Evolutionary conservation across 441 rosid genomes (phyloP).

Genomic region (Capsella rubella): DNA sequence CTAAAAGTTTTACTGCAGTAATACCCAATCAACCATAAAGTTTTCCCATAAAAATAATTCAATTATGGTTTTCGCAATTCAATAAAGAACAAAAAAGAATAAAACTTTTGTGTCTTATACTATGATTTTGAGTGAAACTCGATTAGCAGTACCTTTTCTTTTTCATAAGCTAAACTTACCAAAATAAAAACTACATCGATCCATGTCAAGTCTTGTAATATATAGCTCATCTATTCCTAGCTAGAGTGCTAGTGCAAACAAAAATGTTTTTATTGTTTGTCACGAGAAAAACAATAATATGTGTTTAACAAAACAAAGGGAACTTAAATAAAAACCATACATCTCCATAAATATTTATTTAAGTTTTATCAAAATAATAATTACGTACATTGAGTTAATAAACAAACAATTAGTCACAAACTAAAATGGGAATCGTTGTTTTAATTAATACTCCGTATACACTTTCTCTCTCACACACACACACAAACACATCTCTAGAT

Average conservation of each 20-base stretch:
- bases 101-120: background rate
- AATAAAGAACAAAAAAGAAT: background rate
- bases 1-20: background rate
- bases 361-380: too few relatives aligned
- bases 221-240: conserved; percentile 26
- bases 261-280: conserved; percentile 36
- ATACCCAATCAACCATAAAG: conserved; percentile 3
- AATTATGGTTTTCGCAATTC: background rate
- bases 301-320: background rate
- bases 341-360: conserved; percentile 1
- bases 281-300: conserved; percentile 40
- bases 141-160: background rate
- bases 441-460: conserved; percentile 5
- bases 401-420: conserved; percentile 3
- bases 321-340: conserved; percentile 16
- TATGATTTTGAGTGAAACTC: conserved; percentile 17
- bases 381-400: too few relatives aligned
- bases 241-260: conserved; percentile 19
- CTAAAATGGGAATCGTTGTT: conserved; percentile 12
- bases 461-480: conserved; percentile 12
- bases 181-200: conserved; percentile 7
- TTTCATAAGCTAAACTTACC: background rate
- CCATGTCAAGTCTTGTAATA: conserved; percentile 35
- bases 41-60: background rate
- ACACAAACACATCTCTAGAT: conserved; percentile 21